Conservation (phyloP, 495 filamentous ascomycete species). For the Hypoxylon cercidicola region DNA sequence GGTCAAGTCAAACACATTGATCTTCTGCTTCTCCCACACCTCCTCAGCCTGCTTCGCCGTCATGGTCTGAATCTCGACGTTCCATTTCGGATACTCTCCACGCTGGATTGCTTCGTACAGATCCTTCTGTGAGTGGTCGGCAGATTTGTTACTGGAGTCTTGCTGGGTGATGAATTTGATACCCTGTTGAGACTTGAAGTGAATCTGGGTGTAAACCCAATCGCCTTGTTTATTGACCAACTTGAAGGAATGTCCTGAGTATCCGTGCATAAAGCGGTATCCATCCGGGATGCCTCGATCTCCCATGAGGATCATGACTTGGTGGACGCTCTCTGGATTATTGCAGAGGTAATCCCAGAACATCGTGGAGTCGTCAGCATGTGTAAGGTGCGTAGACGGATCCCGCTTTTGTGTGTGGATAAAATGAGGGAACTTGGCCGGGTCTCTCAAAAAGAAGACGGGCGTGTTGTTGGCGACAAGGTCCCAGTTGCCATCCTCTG, state of each 20-base stretch:
- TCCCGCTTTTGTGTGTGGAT: constrained; percentile 82
- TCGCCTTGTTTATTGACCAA: constrained; percentile 50
- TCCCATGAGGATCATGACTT: constrained; percentile 76
- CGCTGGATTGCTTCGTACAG: constrained; percentile 73
- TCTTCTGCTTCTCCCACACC: constrained; percentile 74
- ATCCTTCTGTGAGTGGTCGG: constrained; percentile 76
- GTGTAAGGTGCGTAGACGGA: constrained; percentile 69
- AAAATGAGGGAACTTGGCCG: constrained; percentile 78
- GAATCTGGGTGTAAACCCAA: constrained; percentile 53
- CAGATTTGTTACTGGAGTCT: constrained; percentile 67
- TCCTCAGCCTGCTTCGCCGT: constrained; percentile 74
- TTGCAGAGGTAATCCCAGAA: constrained; percentile 66
- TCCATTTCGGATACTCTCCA: constrained; percentile 74
- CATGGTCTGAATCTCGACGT: constrained; percentile 75
- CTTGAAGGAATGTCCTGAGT: constrained; percentile 59
- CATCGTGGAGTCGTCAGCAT: constrained; percentile 60
- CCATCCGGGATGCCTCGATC: constrained; percentile 78
- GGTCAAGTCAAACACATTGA: constrained; percentile 80
- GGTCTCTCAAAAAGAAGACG: constrained; percentile 85
- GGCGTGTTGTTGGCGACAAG: constrained; percentile 77
- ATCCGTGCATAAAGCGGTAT: constrained; percentile 77
- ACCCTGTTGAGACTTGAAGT: constrained; percentile 72
- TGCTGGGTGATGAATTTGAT: constrained; percentile 70
- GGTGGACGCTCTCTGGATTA: constrained; percentile 75
- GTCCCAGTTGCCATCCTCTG: constrained; percentile 84